These are phyloP conservation scores for Globisporangium barbulae DNA, from an alignment of 352 stramenopile genomes.

Conservation along the genomic window DNA sequence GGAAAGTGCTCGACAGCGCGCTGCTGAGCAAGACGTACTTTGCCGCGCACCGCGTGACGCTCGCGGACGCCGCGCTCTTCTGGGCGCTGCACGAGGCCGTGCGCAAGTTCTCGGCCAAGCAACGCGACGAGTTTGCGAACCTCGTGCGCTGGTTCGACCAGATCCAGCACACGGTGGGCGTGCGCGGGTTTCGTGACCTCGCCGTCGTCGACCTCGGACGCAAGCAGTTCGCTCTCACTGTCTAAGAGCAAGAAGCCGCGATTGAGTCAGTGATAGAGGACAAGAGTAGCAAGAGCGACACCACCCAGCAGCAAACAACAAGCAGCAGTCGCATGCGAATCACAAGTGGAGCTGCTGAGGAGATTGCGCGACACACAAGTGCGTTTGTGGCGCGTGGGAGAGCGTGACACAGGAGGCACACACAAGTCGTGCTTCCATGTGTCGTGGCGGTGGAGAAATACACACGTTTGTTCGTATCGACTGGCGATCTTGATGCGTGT, in stretches of 20 bases:
- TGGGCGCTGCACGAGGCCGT: conserved; percentile 53
- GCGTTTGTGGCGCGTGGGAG: no score
- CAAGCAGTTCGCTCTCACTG: conserved; percentile 57
- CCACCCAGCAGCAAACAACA: not conserved
- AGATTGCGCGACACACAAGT: no score
- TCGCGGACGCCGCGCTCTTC: conserved; percentile 78
- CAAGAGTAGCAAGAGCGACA: not conserved
- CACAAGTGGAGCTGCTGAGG: no score
- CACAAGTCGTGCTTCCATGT: not conserved
- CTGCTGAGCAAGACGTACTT: conserved; percentile 67
- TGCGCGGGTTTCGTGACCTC: conserved; percentile 76
- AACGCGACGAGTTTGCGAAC: conserved; percentile 50
- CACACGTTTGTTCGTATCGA: not conserved
- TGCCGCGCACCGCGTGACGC: conserved; percentile 62
- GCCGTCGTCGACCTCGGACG: conserved; percentile 53
- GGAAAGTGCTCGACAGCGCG: conserved; percentile 54
- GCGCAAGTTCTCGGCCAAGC: conserved; percentile 26
- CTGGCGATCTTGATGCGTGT: not conserved
- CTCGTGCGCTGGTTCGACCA: conserved; percentile 86
- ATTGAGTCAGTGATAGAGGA: not conserved
- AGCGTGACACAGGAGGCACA: no score
- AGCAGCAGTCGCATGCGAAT: not conserved
- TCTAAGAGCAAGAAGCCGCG: conserved; percentile 34
- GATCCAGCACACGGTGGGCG: conserved; percentile 79
- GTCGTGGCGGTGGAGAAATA: not conserved